phyloP scores from a whole-genome alignment of 2,329 filamentous ascomycete genomes.

The Exophiala sideris region DNA sequence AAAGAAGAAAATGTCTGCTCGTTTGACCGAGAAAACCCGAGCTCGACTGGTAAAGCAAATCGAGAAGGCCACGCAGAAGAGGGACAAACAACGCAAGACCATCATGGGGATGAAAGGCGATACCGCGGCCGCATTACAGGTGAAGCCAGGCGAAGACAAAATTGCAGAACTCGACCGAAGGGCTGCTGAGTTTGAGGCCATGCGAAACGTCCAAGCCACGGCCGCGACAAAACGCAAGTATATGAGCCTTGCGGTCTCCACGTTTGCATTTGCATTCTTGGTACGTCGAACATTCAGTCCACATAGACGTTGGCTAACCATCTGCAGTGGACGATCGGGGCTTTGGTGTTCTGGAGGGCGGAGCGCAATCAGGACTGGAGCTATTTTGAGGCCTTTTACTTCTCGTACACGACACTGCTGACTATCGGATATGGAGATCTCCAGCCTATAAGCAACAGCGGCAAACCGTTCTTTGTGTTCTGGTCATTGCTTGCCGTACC shows the following conservation, averaged over 20 bases:
- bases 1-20: slow-evolving; percentile 35
- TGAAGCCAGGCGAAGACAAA: slow-evolving; percentile 18
- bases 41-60: slow-evolving; percentile 31
- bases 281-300: neutral
- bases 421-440: slow-evolving; percentile 57
- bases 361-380: slow-evolving; percentile 49
- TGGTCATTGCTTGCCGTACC: slow-evolving; percentile 56
- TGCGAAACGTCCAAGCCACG: slow-evolving; percentile 45
- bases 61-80: slow-evolving; percentile 2
- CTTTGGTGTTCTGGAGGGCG: slow-evolving; percentile 47
- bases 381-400: slow-evolving; percentile 54
- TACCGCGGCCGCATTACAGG: slow-evolving; percentile 12
- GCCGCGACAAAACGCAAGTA: slow-evolving; percentile 43
- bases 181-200: slow-evolving; percentile 42
- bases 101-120: slow-evolving; percentile 12
- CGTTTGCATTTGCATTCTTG: slow-evolving; percentile 35
- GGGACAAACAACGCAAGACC: slow-evolving; percentile 7
- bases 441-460: slow-evolving; percentile 46
- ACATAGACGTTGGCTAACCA: slow-evolving; percentile 15
- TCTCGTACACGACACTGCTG: slow-evolving; percentile 51
- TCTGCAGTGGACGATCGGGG: slow-evolving; percentile 47
- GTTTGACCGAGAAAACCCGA: slow-evolving; percentile 36
- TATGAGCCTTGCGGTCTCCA: slow-evolving; percentile 40
- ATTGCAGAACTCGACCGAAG: slow-evolving; percentile 26
- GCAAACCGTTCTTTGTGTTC: slow-evolving; percentile 55